phyloP scores from a whole-genome alignment of 2,329 filamentous ascomycete genomes.

The Exophiala aquamarina region DNA sequence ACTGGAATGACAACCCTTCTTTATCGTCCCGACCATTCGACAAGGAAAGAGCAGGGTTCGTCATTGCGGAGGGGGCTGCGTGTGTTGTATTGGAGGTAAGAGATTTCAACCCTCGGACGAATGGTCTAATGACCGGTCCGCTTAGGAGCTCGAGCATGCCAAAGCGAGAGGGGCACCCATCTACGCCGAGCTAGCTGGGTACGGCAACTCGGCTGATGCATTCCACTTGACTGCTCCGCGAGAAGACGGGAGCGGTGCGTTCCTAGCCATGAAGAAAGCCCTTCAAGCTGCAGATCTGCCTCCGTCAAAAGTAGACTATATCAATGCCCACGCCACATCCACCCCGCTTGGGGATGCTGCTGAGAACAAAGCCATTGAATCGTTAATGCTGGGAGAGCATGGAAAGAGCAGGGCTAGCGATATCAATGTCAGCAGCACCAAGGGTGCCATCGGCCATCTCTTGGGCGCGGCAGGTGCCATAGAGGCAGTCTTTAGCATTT shows the following conservation, averaged over 20 bases:
- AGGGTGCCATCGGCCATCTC: conserved; percentile 88
- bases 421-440: conserved; percentile 88
- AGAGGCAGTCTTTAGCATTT: conserved; percentile 80
- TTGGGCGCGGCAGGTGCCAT: conserved; percentile 88
- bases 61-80: conserved; percentile 88
- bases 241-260: conserved; percentile 77
- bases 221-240: conserved; percentile 90
- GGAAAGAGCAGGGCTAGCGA: conserved; percentile 62
- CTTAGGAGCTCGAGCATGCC: conserved; percentile 80
- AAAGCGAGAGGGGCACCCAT: conserved; percentile 74
- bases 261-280: conserved; percentile 80
- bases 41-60: conserved; percentile 74
- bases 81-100: conserved; percentile 76
- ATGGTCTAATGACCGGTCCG: conserved; percentile 1
- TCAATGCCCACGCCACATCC: conserved; percentile 88
- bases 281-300: conserved; percentile 69
- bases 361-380: conserved; percentile 79
- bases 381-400: conserved; percentile 71
- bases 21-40: conserved; percentile 87
- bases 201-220: conserved; percentile 87
- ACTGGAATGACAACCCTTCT: conserved; percentile 70
- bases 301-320: conserved; percentile 76
- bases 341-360: conserved; percentile 72
- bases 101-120: conserved; percentile 2
- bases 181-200: conserved; percentile 86